Evolutionary conservation across 192 early-diverging fungal species (phyloP), one percentile per base, ranked within the genome.

Genomic region (Podila epicladia): DNA sequence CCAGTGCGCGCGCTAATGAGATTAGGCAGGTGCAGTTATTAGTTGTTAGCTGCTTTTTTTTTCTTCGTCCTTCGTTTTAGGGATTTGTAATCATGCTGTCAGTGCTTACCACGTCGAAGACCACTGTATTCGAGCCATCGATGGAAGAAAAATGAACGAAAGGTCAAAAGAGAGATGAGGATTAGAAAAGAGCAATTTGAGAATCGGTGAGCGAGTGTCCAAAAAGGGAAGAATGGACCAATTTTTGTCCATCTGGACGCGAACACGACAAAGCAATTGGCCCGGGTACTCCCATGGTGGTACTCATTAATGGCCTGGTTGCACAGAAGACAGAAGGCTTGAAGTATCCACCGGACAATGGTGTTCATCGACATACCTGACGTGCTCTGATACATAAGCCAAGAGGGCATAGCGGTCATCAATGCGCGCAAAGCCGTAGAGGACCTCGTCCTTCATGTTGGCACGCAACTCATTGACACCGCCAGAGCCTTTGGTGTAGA

Each of bases 351-450:
- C n/a, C 3, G 37, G 50, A 29, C 29, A 19, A 32, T 2, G 35
- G 50, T 45, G 49, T 20, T 64, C 20, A 60, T 24, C 12, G 33
- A 9, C 57, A 53, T 83, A 89, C 85, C 89, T 88, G 72, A 88
- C 89, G 84, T 86, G 83, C 48, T 91, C 87, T n/a, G 86, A 85
- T 15, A 91, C 87, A 76, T 89, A 89, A 29, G 85, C 84, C 37
- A 91, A 72, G 1, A 90, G 62, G 12, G 87, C 75, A 72, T 84
- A 89, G 55, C 82, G 67, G 62, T 87, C 85, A n/a, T 91, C 89
- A 33, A 89, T 76, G 32, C 90, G 75, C 15, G 89, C 77, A 65
- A 90, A 87, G 2, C 89, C 89, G 73, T 84, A 91, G 3, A 90
- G 73, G 17, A 91, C 87, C 62, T 91, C 90, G 22, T 90, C 88